phyloP scores from a whole-genome alignment of 495 filamentous ascomycete species.

The Neurospora tetrasperma region DNA sequence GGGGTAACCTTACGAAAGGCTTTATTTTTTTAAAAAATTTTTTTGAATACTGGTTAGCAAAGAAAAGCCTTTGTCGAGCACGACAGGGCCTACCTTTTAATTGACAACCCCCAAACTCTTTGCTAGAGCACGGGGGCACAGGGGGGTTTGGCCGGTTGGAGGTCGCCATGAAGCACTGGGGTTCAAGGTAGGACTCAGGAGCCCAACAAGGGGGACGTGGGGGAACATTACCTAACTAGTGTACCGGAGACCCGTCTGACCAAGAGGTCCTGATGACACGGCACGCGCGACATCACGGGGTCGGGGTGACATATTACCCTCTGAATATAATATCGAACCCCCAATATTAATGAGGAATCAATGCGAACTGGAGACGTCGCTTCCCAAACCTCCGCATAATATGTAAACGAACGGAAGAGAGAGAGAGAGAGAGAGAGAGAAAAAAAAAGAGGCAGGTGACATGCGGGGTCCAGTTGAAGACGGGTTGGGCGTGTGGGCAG shows the following conservation, averaged over 20 bases:
- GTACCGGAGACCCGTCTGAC: not conserved
- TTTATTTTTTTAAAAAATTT: too few species aligned
- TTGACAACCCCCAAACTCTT: not conserved
- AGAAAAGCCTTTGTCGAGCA: not conserved
- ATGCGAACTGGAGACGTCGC: not conserved
- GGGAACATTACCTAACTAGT: not conserved
- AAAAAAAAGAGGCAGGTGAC: not conserved
- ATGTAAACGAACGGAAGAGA: not conserved
- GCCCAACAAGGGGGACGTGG: not conserved
- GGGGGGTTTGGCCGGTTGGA: not conserved
- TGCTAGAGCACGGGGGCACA: not conserved
- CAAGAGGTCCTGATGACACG: not conserved
- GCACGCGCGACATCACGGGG: not conserved
- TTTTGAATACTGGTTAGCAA: not conserved
- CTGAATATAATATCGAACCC: not conserved
- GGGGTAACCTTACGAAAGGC: not conserved
- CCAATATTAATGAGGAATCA: not conserved
- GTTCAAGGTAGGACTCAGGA: not conserved
- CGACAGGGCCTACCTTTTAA: not conserved
- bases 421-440: not conserved
- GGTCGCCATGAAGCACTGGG: not conserved
- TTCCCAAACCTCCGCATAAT: not conserved
- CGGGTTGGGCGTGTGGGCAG: not conserved
- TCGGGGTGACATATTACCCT: not conserved
- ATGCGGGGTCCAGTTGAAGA: not conserved